Base-by-base conservation (phyloP, 306 rosid genomes). In the Cicer judaicum region DNA sequence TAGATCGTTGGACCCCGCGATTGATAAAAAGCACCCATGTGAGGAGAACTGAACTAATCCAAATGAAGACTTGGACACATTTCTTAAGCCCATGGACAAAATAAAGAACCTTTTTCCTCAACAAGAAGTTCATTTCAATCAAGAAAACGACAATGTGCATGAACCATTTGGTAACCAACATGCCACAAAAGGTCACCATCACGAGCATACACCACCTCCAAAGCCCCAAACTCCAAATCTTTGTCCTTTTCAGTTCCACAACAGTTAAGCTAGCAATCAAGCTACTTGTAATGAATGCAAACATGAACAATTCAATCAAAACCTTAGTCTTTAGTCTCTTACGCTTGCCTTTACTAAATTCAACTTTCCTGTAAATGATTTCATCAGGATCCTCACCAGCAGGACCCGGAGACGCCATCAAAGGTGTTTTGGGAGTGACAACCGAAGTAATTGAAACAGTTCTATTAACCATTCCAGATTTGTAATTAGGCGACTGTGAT, bases 11-110 rank as follows among this genome's bases (percentile, higher is more conserved):
- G 29, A 80, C 81, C 72, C 86, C 89, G 1, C 39, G 79, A 61
- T 88, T 84, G 68, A 95, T 88, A 34, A 92, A 68, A 42, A 88
- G 41, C 9, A 66, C 83, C 98, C 99, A 92, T 14, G 96, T 75
- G 59, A 84, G 84, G 67, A 92, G 97, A 79, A 90, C 84, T 69
- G 89, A 66, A 62, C 80, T 21, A 71, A 93, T 60, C 97, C 98
- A 89, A 82, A 92, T 78, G 77, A 87, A 89, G 69, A 87, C 85
- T 81, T 85, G 86, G 40, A 89, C 96, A 77, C 84, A 86, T 85
- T 85, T 86, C 87, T 92, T 92, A 84, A 95, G 72, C 10, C 96
- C 99, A 85, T 95, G 93, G 62, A 95, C 99, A 87, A 95, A 95
- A 83, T 92, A 90, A 16, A 95, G 72, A 46, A 92, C 96, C 78